These are phyloP conservation scores for Aspergillus sp. DNA, from an alignment of 2,329 filamentous ascomycete genomes.

Conservation along the genomic window DNA sequence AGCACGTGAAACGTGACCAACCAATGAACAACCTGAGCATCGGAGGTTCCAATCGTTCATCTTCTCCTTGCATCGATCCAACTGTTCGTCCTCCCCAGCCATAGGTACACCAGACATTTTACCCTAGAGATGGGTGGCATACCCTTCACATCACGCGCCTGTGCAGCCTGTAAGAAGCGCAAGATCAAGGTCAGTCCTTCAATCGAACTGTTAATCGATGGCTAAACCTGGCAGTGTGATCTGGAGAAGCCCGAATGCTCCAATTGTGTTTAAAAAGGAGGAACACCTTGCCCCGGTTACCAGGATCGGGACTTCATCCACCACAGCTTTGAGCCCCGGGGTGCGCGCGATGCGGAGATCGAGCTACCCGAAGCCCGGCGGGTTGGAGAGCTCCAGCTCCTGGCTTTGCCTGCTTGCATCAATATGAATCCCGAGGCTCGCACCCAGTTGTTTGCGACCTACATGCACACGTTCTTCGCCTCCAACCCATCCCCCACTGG, in stretches of 20 bases:
- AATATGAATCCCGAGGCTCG: not conserved
- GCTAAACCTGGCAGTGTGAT: not conserved
- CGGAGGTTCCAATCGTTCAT: too few relatives aligned
- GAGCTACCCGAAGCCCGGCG: not conserved
- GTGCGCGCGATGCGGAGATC: not conserved
- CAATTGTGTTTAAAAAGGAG: not conserved
- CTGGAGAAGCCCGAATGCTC: not conserved
- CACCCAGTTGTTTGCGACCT: conserved; percentile 12
- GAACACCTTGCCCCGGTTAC: not conserved
- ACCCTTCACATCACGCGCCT: not conserved
- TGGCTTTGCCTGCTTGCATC: not conserved
- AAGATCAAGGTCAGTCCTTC: not conserved
- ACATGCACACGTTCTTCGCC: not conserved
- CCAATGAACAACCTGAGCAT: too few relatives aligned
- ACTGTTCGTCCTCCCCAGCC: too few relatives aligned
- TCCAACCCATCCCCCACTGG: not conserved
- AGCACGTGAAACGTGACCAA: too few relatives aligned
- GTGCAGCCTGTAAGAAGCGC: not conserved
- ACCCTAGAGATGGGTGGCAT: not conserved
- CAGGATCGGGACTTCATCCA: not conserved
- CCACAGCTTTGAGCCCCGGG: not conserved
- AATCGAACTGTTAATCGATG: not conserved
- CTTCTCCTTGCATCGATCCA: too few relatives aligned
- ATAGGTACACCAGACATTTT: not conserved
- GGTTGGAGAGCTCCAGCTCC: not conserved